These are phyloP conservation scores for Eremothecium sinecaudum DNA, from an alignment of 1,139 yeast species.

Conservation along the genomic window DNA sequence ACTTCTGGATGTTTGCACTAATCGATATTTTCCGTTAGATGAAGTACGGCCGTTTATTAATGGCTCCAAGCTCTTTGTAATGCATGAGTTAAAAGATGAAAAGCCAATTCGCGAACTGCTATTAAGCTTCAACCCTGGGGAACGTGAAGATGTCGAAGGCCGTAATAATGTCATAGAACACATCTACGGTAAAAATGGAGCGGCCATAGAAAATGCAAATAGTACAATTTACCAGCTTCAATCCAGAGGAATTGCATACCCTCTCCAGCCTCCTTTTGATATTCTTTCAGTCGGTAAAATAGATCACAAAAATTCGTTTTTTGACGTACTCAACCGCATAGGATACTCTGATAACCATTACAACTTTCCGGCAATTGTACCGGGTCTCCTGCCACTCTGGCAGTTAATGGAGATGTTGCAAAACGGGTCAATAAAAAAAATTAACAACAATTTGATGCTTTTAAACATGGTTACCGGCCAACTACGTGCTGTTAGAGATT, in stretches of 20 bases:
- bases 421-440: constrained; percentile 18
- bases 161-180: constrained; percentile 32
- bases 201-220: constrained; percentile 28
- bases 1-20: constrained; percentile 45
- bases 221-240: constrained; percentile 23
- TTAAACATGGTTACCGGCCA: constrained; percentile 19
- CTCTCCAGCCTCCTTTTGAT: constrained; percentile 11
- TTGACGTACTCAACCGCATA: constrained; percentile 6
- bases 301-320: constrained; percentile 6
- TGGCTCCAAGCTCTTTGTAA: constrained; percentile 38
- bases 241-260: constrained; percentile 18
- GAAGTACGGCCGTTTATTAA: constrained; percentile 30
- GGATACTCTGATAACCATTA: constrained; percentile 8
- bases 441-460: constrained; percentile 19
- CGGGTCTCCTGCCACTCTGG: constrained; percentile 44
- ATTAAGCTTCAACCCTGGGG: constrained; percentile 22
- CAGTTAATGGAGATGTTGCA: constrained; percentile 34
- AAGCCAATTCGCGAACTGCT: constrained; percentile 3
- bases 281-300: constrained; percentile 23
- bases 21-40: constrained; percentile 38
- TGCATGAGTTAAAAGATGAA: constrained; percentile 9
- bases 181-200: constrained; percentile 31
- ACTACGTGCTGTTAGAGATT: constrained; percentile 18
- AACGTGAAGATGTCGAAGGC: constrained; percentile 8
- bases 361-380: constrained; percentile 39